phyloP scores from a whole-genome alignment of 352 stramenopile species.

The Elongisporangium undulatum region DNA sequence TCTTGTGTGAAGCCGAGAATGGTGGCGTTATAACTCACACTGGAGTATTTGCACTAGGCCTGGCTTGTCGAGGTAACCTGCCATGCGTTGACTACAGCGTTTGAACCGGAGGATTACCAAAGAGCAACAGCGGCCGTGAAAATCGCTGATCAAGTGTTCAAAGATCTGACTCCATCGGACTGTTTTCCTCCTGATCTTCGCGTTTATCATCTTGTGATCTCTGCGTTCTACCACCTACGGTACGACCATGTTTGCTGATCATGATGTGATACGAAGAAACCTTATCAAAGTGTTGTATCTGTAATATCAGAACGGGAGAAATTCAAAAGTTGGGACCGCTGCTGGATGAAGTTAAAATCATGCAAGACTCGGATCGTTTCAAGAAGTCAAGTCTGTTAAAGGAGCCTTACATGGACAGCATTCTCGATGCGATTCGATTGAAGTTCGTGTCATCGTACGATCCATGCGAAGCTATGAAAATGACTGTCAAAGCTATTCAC shows the following conservation, averaged over 20 bases:
- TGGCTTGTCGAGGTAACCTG: conserved; percentile 66
- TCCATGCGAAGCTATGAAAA: conserved; percentile 31
- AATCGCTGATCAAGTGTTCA: conserved; percentile 44
- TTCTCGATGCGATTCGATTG: conserved; percentile 48
- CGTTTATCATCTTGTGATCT: conserved; percentile 56
- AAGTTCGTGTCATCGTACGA: conserved; percentile 33
- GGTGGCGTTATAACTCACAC: neutral
- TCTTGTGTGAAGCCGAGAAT: neutral
- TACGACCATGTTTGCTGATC: conserved; percentile 10
- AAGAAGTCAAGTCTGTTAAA: conserved; percentile 14
- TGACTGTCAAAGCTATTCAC: conserved; percentile 52
- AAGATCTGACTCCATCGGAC: conserved; percentile 16
- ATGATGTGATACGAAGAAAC: neutral
- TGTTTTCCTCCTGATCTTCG: conserved; percentile 26
- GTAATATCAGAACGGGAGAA: conserved; percentile 28
- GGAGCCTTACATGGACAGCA: conserved; percentile 41
- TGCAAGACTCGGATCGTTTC: conserved; percentile 3
- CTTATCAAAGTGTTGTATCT: neutral
- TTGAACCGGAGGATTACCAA: conserved; percentile 13
- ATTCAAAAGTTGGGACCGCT: conserved; percentile 33
- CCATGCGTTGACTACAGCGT: conserved; percentile 44
- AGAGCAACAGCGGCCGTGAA: conserved; percentile 34
- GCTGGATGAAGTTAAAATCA: conserved; percentile 38
- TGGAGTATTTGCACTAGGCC: conserved; percentile 20
- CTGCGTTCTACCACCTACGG: conserved; percentile 50